Base-by-base conservation (phyloP, 2,329 filamentous ascomycete genomes). In the Ophiostoma perfectum region DNA sequence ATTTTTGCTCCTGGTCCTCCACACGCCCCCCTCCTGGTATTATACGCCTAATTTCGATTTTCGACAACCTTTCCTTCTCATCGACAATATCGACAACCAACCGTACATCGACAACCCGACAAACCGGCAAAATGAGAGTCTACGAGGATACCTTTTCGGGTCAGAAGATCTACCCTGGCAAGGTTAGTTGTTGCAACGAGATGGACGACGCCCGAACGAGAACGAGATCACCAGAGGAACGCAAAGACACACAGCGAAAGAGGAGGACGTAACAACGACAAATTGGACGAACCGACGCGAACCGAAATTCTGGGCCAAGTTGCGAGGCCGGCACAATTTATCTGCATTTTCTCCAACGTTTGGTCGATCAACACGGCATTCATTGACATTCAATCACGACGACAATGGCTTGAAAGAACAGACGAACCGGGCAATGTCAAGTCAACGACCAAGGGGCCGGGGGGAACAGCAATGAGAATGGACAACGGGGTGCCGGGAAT, bases 121-220 rank as follows among this genome's bases (percentile, higher is more conserved):
- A 77, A 66, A 66, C 70, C 67, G 77, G 75, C 79, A 86, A 80
- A 79, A 88, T 88, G 85, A 84, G 85, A 81, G 86, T 84, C 79
- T 88, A 88, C 85, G 85, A 88, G 81, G 85, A 88, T 80, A 79
- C 81, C 74, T 88, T 88, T 81, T 87, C 85, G 78, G 85, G 85
- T 78, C 82, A 84, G 83, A 86, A 83, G 82, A 88, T 87, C 75
- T 88, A 87, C 84, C 85, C 85, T 80, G 85, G 85, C 78, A 88
- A 88, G 85, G 85, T 88, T 85, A 81, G 83, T 71, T 67, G 65
- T 62, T 60, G 47, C 8, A 60, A 52, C 44, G 60, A 67, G 55
- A 63, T 63, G n/a, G 39, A 67, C 18, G 58, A 66, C 65, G 66
- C 52, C 14, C 66, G 55, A 71, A 64, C 69, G 69, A 69, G 71